Base-by-base conservation (phyloP, 2,329 filamentous ascomycete genomes). In the Xylaria sp. region DNA sequence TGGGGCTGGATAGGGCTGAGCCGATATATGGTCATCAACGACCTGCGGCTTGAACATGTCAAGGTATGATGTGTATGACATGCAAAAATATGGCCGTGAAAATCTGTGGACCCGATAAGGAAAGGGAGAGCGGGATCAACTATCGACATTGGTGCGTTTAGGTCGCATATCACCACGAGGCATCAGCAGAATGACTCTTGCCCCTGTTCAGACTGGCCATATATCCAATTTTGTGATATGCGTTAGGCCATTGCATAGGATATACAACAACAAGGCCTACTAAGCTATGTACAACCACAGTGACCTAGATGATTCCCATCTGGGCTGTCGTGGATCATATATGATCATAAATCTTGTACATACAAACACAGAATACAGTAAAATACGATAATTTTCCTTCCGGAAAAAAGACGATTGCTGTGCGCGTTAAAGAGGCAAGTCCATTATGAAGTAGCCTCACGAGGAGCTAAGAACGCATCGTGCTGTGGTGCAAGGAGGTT, bases 11-110 rank as follows among this genome's bases (percentile, higher is more conserved):
- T 99, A 77, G 86, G 88, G 0, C 78, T 97, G 65, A 96, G 94
- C 76, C 86, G 96, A 68, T 99, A 98, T 81, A 98, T 99, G 96
- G 87, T 94, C 65, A 87, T 98, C 36, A 99, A 99, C 80, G 94
- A 98, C 78, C 78, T 99, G 80, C 86, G 84, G 76, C 78, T 87
- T 36, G 85, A 87, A 71, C 81, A 80, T 67, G 75, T 79, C 20
- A 75, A 77, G 60, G 56, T 67, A n/a, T 76, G 62, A 73, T 43
- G 36, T 12, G 55, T 43, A n/a, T n/a, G 25, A 10, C 46, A 50
- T 30, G 25, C 30, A 36, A 36, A 36, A 34, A 7, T 8, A 34
- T 13, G 50, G 50, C 30, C 2, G 20, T 36, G 15, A n/a, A 36
- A 36, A 23, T 32, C 50, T 55, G 3, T n/a, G n/a, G 30, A 55